Evolutionary conservation across 1,139 yeast species (phyloP).

Genomic region (Blastobotrys raffinosifermentans): DNA sequence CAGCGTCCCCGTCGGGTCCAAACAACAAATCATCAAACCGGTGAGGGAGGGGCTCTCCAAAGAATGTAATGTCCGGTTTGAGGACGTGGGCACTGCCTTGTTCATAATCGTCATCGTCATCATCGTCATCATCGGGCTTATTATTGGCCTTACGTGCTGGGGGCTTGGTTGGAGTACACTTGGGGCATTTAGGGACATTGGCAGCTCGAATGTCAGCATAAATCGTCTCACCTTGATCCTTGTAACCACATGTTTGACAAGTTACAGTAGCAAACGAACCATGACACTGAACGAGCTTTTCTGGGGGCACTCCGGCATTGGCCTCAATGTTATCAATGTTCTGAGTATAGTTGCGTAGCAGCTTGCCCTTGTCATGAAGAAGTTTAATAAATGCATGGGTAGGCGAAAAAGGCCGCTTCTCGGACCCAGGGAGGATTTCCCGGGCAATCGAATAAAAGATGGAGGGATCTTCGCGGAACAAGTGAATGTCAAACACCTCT

Average conservation of each 20-base stretch:
- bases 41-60: conserved; percentile 83
- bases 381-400: conserved; percentile 77
- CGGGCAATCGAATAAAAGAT: conserved; percentile 85
- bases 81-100: conserved; percentile 56
- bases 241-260: conserved; percentile 70
- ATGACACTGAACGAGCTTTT: conserved; percentile 84
- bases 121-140: conserved; percentile 16
- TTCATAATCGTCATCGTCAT: conserved; percentile 20
- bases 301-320: conserved; percentile 67
- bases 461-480: conserved; percentile 72
- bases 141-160: conserved; percentile 10
- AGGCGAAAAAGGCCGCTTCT: conserved; percentile 57
- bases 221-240: conserved; percentile 62
- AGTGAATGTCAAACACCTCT: conserved; percentile 77
- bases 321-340: conserved; percentile 90
- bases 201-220: conserved; percentile 55
- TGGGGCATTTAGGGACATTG: conserved; percentile 67
- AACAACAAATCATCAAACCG: conserved; percentile 51
- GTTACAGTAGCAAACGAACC: conserved; percentile 93
- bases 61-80: conserved; percentile 94
- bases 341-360: conserved; percentile 86
- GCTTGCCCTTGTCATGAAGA: conserved; percentile 70
- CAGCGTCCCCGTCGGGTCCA: conserved; percentile 35
- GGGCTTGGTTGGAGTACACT: conserved; percentile 38
- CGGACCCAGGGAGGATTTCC: conserved; percentile 66